phyloP scores from a whole-genome alignment of 768 basidiomycete genomes.

The Xerocomus brunneocitrinus region DNA sequence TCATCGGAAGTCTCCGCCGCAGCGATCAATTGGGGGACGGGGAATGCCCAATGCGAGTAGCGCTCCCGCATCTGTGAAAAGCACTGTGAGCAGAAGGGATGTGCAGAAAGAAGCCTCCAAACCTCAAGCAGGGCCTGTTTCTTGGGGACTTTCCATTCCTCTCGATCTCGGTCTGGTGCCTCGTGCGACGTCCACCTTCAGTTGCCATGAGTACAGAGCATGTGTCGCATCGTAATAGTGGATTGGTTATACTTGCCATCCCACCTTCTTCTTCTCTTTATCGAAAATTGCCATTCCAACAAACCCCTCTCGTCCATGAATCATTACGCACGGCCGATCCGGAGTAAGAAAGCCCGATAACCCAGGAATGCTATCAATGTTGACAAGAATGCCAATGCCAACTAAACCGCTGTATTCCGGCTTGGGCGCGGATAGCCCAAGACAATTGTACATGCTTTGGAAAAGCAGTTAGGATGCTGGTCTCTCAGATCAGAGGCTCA shows the following conservation, averaged over 20 bases:
- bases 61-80: constrained; percentile 20
- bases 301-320: constrained; percentile 25
- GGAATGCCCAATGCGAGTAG: constrained; percentile 26
- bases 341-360: constrained; percentile 15
- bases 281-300: constrained; percentile 28
- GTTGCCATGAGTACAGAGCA: background rate
- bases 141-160: constrained; percentile 28
- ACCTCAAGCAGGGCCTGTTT: constrained; percentile 19
- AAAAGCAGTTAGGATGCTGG: background rate
- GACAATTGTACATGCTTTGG: constrained; percentile 21
- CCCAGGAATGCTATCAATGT: constrained; percentile 19
- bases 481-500: background rate
- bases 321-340: constrained; percentile 28
- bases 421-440: constrained; percentile 16
- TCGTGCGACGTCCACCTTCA: constrained; percentile 30
- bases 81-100: background rate
- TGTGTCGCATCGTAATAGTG: background rate
- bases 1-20: constrained; percentile 14
- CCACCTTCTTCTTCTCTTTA: constrained; percentile 19
- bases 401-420: constrained; percentile 30
- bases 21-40: constrained; percentile 25
- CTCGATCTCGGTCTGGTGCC: constrained; percentile 21
- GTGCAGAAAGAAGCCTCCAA: background rate
- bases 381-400: constrained; percentile 18
- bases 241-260: constrained; percentile 16